A percentile compares a stretch with the other conserved stretches of the same genome.
These are phyloP conservation scores for Diplodia scrobiculata DNA, from an alignment of 2,329 filamentous ascomycete genomes.

Conservation along the genomic window DNA sequence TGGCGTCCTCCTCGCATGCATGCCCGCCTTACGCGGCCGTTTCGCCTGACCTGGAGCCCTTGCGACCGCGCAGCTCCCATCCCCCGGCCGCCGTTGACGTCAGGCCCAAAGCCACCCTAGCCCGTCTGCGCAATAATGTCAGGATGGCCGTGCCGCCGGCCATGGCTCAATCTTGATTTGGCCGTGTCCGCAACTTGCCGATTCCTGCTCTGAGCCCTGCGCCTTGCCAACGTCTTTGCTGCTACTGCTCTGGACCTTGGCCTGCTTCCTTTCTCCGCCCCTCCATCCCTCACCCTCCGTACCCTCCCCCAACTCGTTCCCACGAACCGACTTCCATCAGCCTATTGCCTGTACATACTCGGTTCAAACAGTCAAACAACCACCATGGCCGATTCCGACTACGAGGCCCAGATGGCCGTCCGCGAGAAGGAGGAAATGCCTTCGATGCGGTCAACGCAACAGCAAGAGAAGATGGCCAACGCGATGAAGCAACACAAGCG, in stretches of 20 bases:
- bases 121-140: constrained; percentile 11
- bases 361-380: constrained; percentile 8
- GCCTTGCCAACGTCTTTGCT: constrained; percentile 25
- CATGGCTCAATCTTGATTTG: constrained; percentile 21
- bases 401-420: constrained; percentile 32
- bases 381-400: constrained; percentile 41
- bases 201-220: constrained; percentile 30
- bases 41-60: constrained; percentile 5
- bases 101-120: constrained; percentile 3
- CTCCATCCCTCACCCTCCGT: constrained; percentile 8
- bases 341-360: constrained; percentile 8
- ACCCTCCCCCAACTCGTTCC: not conserved
- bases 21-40: constrained; percentile 6
- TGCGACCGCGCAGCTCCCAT: not conserved
- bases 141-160: constrained; percentile 6
- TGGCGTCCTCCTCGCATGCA: not conserved
- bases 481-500: constrained; percentile 45
- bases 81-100: constrained; percentile 24
- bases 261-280: constrained; percentile 6
- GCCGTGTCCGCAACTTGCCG: constrained; percentile 4
- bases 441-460: constrained; percentile 48
- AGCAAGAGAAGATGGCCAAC: constrained; percentile 52
- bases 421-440: constrained; percentile 33
- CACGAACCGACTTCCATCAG: not conserved
- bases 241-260: constrained; percentile 1